Base-by-base conservation (phyloP, 768 basidiomycete species). In the Mycena galopus region DNA sequence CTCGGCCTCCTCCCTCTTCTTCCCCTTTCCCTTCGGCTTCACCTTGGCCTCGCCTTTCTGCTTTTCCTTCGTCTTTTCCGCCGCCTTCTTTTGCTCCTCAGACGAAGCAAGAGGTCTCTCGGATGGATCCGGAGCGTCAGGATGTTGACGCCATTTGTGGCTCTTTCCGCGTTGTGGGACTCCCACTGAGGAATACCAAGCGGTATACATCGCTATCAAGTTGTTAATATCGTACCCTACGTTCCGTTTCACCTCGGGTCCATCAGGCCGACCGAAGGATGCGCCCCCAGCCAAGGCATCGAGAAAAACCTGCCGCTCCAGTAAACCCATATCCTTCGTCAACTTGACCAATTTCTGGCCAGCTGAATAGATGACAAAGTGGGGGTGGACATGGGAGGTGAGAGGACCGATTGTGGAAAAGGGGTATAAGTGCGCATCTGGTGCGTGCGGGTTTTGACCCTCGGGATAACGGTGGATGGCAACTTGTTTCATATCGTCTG, bases 191-290 rank as follows among this genome's bases (percentile, higher is more conserved):
- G 21, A 14, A 25, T 25, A 53, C 51, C 51, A 53, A 4, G 12
- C 12, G 7, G 0, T 0, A 27, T 53, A 16, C 10, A 53, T 23
- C 10, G 10, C n/a, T n/a, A n/a, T n/a, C n/a, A n/a, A n/a, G n/a
- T n/a, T n/a, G n/a, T n/a, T n/a, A n/a, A n/a, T n/a, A n/a, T n/a
- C n/a, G n/a, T n/a, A n/a, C n/a, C n/a, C n/a, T n/a, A n/a, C n/a
- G n/a, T n/a, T n/a, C n/a, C n/a, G n/a, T n/a, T n/a, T n/a, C n/a
- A n/a, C n/a, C n/a, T n/a, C n/a, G n/a, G n/a, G n/a, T n/a, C n/a
- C n/a, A n/a, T n/a, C n/a, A n/a, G n/a, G n/a, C n/a, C n/a, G 65
- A 9, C 65, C 65, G 19, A 67, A 67, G 10, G 56, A 67, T 3
- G 57, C 42, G 1, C 25, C 33, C 0, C 5, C 17, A 23, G 56